A percentile compares a stretch with the other conserved stretches of the same genome.
These are phyloP conservation scores for Colletotrichum filicis DNA, from an alignment of 2,329 filamentous ascomycete genomes.

Conservation along the genomic window DNA sequence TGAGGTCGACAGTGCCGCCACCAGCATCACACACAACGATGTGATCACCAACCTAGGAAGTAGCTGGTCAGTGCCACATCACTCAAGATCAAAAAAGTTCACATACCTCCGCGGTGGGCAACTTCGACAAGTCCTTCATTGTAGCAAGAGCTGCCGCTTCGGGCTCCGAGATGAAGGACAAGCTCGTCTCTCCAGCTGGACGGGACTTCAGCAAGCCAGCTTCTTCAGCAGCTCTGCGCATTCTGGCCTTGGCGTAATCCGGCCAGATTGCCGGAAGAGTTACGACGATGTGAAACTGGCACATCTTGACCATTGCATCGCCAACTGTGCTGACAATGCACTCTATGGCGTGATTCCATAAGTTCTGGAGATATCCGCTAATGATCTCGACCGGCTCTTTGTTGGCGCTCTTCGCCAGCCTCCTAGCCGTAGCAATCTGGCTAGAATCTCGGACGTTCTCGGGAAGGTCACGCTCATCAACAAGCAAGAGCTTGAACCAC, in stretches of 20 bases:
- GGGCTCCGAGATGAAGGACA: slow-evolving; percentile 54
- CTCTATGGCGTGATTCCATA: slow-evolving; percentile 46
- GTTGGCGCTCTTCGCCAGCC: background rate
- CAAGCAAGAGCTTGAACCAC: slow-evolving; percentile 56
- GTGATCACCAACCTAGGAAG: slow-evolving; percentile 32
- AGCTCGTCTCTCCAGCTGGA: slow-evolving; percentile 41
- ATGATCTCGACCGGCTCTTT: slow-evolving; percentile 44
- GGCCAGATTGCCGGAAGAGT: slow-evolving; percentile 61
- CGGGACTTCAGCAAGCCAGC: slow-evolving; percentile 50
- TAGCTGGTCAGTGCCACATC: background rate
- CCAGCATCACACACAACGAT: slow-evolving; percentile 51
- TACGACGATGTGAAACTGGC: slow-evolving; percentile 49
- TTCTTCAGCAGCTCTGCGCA: slow-evolving; percentile 46
- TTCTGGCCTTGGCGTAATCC: slow-evolving; percentile 47
- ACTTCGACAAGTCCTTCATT: slow-evolving; percentile 41
- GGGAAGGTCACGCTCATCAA: slow-evolving; percentile 45
- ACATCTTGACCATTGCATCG: slow-evolving; percentile 34
- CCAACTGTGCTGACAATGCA: slow-evolving; percentile 42
- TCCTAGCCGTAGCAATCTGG: slow-evolving; percentile 36
- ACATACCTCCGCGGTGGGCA: slow-evolving; percentile 38
- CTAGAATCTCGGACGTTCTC: slow-evolving; percentile 36
- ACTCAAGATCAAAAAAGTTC: background rate
- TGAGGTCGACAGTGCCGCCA: slow-evolving; percentile 36
- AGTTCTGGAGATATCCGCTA: slow-evolving; percentile 42
- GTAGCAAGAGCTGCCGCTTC: slow-evolving; percentile 57